Base-by-base conservation (phyloP, 352 stramenopile genomes). In the Phytophthora pseudosyringae region DNA sequence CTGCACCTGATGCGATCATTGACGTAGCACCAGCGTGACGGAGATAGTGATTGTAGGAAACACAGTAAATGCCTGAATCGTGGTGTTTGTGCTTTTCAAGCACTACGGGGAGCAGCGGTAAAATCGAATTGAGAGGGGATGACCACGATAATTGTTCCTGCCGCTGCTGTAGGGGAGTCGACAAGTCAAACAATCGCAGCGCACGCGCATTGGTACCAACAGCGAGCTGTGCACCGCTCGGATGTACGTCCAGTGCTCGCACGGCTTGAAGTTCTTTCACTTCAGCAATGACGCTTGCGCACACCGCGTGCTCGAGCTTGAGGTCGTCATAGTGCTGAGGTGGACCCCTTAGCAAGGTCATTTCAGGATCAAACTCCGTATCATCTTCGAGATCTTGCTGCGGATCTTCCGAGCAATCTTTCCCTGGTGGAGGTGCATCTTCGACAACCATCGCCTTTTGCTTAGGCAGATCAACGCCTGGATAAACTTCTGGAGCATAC, bases 1-100 rank as follows among this genome's bases (percentile, higher is more conserved):
- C 79, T 16, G 82, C 73, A 3, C 83, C 83, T 1, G 79, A 83
- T n/a, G 83, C 79, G 21, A 92, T 57, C 45, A 88, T 64, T 15
- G 56, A 61, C 0, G 44, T 29, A 31, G 35, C 28, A 18, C 40
- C 31, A 10, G 38, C 16, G 5, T 13, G 21, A 4, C 11, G 9
- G 25, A 75, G 21, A 48, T 51, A 28, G 25, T 57, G 69, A 35
- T 81, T 83, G 63, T 73, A 92, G 10, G 69, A 59, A 6, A 80
- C 66, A 18, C 66, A 85, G 66, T 90, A 90, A 58, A 90, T 85
- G 1, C 80, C 55, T 4, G 76, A 76, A 12, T 72, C 41, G 52
- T 89, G 81, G 49, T 88, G 72, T n/a, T 88, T 89, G 64, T 91
- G 78, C 12, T 71, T 71, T 41, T 91, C 83, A 13, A 80, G 45